Evolutionary conservation across 805 yeast species (phyloP), one percentile per base, ranked within the genome.

Genomic region (Cyberlindnera xylosilytica): DNA sequence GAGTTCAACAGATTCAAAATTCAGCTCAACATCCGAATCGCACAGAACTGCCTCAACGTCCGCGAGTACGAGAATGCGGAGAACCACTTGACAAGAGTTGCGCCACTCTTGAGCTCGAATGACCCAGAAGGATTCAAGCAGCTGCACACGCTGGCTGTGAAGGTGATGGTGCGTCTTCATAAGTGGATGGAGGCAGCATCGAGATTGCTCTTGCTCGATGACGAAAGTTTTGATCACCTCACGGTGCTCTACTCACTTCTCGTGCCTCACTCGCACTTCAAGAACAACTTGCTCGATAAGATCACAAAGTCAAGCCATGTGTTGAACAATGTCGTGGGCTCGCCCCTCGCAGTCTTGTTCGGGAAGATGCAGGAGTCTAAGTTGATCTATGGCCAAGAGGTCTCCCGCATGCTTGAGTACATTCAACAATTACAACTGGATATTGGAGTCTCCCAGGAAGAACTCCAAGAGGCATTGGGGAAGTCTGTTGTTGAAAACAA

Each of bases 161-260:
- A 46, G 19, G 46, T 51, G 6, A 46, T 52, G 50, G 37, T 48
- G 3, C 48, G 50, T n/a, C 15, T 51, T 8, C 43, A 45, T 5
- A 52, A 48, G 36, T 54, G 56, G 56, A 28, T 49, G 3, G 58
- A 54, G 13, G 57, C 54, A 4, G 34, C 54, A 4, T 46, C 55
- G 4, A 46, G 49, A 37, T 38, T 51, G 9, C 19, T 48, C 3
- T 22, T 36, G 1, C 31, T 51, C 4, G 41, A 51, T 23, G 50
- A 51, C 24, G 45, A 39, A 18, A 4, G 24, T 1, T 46, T 41
- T 17, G 52, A 49, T 32, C 16, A 26, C 17, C 24, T 34, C 12
- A 29, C 46, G 5, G 50, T 53, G 6, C 32, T 48, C 12, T 51
- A 47, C 26, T 39, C 50, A 3, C 35, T 52, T 1, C 19, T 54